Conservation (phyloP, 2,329 filamentous ascomycete species). For the Xylaria sp. region DNA sequence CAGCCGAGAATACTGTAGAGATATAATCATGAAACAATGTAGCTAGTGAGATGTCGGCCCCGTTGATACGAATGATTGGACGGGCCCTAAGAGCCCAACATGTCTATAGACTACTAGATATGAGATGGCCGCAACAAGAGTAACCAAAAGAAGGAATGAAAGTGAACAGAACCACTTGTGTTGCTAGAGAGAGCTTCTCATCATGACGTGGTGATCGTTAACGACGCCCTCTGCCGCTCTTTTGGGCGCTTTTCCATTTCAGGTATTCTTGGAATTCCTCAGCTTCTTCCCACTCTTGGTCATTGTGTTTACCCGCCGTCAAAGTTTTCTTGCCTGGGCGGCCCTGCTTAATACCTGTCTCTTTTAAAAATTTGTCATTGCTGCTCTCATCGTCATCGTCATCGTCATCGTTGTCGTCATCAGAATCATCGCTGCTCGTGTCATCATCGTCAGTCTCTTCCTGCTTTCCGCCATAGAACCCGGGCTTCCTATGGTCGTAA, state of each 20-base stretch:
- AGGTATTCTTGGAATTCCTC: background rate
- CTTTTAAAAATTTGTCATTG: background rate
- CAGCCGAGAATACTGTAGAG: background rate
- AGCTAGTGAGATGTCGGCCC: too few relatives aligned
- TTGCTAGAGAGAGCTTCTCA: background rate
- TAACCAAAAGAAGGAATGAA: background rate
- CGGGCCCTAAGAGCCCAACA: background rate
- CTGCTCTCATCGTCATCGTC: background rate
- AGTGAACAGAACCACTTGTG: background rate
- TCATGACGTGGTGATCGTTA: background rate
- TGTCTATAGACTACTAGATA: background rate
- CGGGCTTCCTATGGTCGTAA: background rate
- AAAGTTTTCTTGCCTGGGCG: background rate
- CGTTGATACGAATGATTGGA: background rate
- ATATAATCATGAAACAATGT: background rate
- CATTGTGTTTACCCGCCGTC: background rate
- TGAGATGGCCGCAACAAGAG: background rate
- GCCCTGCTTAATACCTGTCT: background rate
- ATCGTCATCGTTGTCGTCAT: background rate
- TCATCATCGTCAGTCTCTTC: background rate
- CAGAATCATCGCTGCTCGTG: background rate
- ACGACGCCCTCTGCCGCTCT: background rate
- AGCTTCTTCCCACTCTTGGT: background rate
- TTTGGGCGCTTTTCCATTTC: slow-evolving; percentile 1
- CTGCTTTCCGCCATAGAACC: background rate